Evolutionary conservation across 1,139 yeast genomes (phyloP).

Genomic region (Arxiozyma slooffiae): DNA sequence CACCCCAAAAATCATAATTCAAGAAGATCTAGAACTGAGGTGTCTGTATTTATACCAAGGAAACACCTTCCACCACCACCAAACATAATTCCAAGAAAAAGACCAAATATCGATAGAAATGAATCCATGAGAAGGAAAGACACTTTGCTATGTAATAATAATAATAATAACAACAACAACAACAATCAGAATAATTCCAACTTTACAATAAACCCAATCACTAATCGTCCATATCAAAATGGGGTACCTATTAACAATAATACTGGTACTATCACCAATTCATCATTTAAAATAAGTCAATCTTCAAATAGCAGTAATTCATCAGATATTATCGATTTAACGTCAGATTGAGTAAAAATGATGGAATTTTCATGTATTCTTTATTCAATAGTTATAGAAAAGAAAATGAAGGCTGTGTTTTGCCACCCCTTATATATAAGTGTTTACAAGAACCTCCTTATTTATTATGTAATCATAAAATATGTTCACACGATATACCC

Average conservation of each 20-base stretch:
- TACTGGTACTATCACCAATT: not conserved
- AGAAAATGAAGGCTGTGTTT: too few species aligned
- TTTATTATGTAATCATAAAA: not conserved
- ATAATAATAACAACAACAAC: too few species aligned
- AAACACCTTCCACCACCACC: constrained; percentile 11
- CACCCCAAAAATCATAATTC: constrained; percentile 1
- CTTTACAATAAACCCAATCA: constrained; percentile 3
- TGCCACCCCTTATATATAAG: not conserved
- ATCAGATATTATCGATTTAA: constrained; percentile 22
- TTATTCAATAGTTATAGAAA: not conserved
- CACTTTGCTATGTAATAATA: not conserved
- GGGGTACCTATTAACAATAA: not conserved
- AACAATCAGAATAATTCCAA: too few species aligned
- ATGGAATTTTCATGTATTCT: not conserved
- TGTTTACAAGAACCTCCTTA: not conserved
- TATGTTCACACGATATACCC: not conserved
- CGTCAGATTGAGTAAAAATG: constrained; percentile 16
- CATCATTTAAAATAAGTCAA: not conserved
- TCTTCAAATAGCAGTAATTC: constrained; percentile 1
- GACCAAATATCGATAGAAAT: not conserved
- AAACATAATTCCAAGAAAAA: not conserved
- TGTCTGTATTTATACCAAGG: constrained; percentile 20
- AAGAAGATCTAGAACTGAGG: constrained; percentile 4
- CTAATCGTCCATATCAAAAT: not conserved
- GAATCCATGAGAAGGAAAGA: not conserved